Evolutionary conservation across 345 rosid genomes (phyloP).

Genomic region (Moricandia moricandioides): DNA sequence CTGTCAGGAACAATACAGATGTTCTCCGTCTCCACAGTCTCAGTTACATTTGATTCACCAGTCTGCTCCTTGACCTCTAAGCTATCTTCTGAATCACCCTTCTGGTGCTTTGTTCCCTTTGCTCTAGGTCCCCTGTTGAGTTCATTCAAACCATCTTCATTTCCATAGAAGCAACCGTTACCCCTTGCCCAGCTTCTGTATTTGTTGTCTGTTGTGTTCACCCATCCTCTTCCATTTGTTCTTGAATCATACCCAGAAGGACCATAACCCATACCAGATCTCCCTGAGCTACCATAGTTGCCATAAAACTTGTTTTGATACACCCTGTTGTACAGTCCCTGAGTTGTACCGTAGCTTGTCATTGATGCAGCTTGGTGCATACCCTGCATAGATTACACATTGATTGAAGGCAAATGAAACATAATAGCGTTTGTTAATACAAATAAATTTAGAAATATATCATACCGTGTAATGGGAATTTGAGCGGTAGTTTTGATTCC

Average conservation of each 20-base stretch:
- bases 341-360: conserved; percentile 55
- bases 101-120: conserved; percentile 63
- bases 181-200: conserved; percentile 67
- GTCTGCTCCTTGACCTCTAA: conserved; percentile 55
- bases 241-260: conserved; percentile 68
- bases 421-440: neutral
- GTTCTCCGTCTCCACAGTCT: conserved; percentile 45
- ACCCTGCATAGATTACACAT: conserved; percentile 41
- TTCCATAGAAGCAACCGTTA: conserved; percentile 57
- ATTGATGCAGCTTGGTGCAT: conserved; percentile 54
- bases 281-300: conserved; percentile 59
- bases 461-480: conserved; percentile 61
- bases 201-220: conserved; percentile 51
- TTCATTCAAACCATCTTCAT: conserved; percentile 84
- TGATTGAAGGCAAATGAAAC: neutral
- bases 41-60: conserved; percentile 34
- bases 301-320: conserved; percentile 65
- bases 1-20: conserved; percentile 43
- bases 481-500: conserved; percentile 58
- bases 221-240: conserved; percentile 65
- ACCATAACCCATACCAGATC: conserved; percentile 69
- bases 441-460: neutral
- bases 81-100: conserved; percentile 43
- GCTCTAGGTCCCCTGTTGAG: conserved; percentile 91
- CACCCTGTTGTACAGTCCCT: conserved; percentile 61